A percentile compares a stretch with the other conserved stretches of the same genome.
phyloP scores from a whole-genome alignment of 345 rosid species.

The Erodium maritimum region DNA sequence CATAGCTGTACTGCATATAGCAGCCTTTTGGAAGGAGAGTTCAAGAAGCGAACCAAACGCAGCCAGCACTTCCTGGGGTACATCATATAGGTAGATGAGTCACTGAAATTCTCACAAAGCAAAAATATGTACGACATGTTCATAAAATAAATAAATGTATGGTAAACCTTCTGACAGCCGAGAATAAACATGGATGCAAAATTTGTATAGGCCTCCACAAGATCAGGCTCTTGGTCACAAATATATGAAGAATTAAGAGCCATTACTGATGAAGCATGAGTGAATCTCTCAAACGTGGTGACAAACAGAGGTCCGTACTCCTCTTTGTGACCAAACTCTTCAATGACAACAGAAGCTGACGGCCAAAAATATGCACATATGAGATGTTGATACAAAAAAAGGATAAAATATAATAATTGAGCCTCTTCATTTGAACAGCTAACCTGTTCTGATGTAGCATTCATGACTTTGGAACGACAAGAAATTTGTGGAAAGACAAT shows the following conservation, averaged over 20 bases:
- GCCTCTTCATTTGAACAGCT: conserved; percentile 3
- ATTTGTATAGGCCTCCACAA: conserved; percentile 88
- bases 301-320: conserved; percentile 69
- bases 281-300: conserved; percentile 73
- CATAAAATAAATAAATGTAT: conserved; percentile 3
- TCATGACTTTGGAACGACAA: conserved; percentile 70
- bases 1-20: conserved; percentile 97
- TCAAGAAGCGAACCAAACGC: conserved; percentile 70
- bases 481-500: conserved; percentile 77
- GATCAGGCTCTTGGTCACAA: conserved; percentile 97
- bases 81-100: conserved; percentile 1
- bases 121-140: too few relatives aligned
- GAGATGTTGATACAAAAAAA: not conserved
- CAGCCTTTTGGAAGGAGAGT: conserved; percentile 90
- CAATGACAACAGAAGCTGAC: conserved; percentile 78
- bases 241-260: conserved; percentile 80
- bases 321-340: conserved; percentile 82
- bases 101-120: too few relatives aligned
- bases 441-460: conserved; percentile 88
- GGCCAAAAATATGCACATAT: conserved; percentile 2
- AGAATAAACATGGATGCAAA: conserved; percentile 72
- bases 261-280: conserved; percentile 69
- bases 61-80: conserved; percentile 63
- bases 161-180: conserved; percentile 62
- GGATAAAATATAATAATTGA: not conserved